Evolutionary conservation across 345 rosid species (phyloP), one percentile per base, ranked within the genome.

Genomic region (Ailanthus altissimus): DNA sequence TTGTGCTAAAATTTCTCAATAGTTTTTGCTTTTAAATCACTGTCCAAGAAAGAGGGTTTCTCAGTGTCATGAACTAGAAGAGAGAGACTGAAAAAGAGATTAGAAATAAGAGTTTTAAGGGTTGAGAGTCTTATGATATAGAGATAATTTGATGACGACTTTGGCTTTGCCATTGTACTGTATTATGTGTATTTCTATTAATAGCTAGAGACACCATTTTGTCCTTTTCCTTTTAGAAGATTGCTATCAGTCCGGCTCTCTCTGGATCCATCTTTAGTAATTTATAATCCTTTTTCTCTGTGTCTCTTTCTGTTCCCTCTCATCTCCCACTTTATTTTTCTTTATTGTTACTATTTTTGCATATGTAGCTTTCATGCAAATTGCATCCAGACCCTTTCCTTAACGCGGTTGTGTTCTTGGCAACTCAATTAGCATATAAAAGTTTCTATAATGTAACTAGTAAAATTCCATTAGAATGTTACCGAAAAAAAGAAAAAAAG

Each of bases 91-190:
- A 43, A 7, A 57, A 64, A 54, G 59, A 71, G 59, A 75, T n/a
- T 70, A 46, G 61, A 42, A 78, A 56, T 60, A 12, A 45, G 49
- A 65, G 21, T 14, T n/a, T 59, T 8, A 21, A 38, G 57, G 53
- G 46, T n/a, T 25, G 10, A 21, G 50, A 56, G 26, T 7, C 15
- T 16, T 56, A 45, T 26, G 47, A 70, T 40, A 25, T 18, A 69
- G 66, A 54, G 90, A 86, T 84, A 85, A 85, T 64, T 32, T 32
- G 38, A 32, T n/a, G 81, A 83, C 76, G 84, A 79, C 81, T 51
- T 72, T 56, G 86, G 84, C 81, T 77, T 75, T 77, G 64, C 23
- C 82, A 56, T 64, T 32, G 79, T 45, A 32, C 38, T 32, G 64
- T 38, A 46, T 57, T 73, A 1, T 57, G 64, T 46, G 80, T 75